phyloP scores from a whole-genome alignment of 2,329 filamentous ascomycete species.

The Cladosporium cucumerinum region DNA sequence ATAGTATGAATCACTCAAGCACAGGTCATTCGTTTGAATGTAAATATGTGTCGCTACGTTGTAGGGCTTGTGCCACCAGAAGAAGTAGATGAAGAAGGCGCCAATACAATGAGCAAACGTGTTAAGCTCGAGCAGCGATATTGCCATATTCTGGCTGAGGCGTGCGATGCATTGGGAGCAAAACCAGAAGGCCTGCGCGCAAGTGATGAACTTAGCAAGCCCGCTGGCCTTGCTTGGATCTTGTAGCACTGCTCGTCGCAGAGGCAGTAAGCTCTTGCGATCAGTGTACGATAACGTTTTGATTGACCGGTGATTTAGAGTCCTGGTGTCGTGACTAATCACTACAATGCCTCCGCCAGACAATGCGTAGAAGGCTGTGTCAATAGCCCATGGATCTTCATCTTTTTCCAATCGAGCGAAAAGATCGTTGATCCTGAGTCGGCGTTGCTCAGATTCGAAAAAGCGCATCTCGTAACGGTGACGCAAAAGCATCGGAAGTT shows the following conservation, averaged over 20 bases:
- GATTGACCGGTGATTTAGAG: not conserved
- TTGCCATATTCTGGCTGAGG: constrained; percentile 18
- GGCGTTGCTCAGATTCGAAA: not conserved
- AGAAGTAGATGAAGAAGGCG: constrained; percentile 22
- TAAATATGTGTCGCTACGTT: constrained; percentile 20
- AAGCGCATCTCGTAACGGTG: not conserved
- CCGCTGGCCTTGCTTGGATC: constrained; percentile 20
- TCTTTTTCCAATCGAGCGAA: not conserved
- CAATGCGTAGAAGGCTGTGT: constrained; percentile 1
- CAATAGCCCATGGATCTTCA: not conserved
- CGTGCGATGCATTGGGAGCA: constrained; percentile 23
- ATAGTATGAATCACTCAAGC: too few species aligned
- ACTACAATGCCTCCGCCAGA: not conserved
- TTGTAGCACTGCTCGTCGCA: not conserved
- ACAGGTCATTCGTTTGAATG: not conserved
- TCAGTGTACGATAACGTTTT: accelerated
- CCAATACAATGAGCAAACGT: constrained; percentile 25
- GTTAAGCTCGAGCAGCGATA: constrained; percentile 26
- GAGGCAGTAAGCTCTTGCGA: not conserved
- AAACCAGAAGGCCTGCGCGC: constrained; percentile 24
- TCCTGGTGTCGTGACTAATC: not conserved
- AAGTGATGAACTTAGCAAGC: constrained; percentile 20
- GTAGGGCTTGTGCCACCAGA: constrained; percentile 28
- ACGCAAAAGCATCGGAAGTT: not conserved
- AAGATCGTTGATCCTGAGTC: not conserved